Evolutionary conservation across 2,329 filamentous ascomycete genomes (phyloP).

Genomic region (Cyanodermella asteris): DNA sequence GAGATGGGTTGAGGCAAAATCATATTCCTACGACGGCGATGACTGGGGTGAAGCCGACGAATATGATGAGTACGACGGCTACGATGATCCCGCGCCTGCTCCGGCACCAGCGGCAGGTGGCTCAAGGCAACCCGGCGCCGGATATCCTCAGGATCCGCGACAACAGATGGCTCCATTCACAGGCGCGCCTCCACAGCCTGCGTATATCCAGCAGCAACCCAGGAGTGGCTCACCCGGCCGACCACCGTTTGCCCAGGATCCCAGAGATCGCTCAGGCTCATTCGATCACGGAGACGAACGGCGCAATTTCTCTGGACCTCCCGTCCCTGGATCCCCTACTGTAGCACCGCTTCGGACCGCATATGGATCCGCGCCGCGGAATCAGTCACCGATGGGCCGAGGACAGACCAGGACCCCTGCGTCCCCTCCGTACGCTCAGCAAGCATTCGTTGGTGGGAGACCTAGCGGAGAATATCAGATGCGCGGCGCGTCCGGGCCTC

Average conservation of each 20-base stretch:
- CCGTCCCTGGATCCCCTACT: no score
- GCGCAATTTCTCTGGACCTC: slow-evolving; percentile 28
- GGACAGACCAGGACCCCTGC: no score
- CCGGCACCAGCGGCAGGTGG: slow-evolving; percentile 19
- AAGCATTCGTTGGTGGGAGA: no score
- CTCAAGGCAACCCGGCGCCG: slow-evolving; percentile 21
- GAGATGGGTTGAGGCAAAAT: slow-evolving; percentile 86
- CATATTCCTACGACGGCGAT: slow-evolving; percentile 71
- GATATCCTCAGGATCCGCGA: slow-evolving; percentile 7
- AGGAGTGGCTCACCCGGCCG: slow-evolving; percentile 19
- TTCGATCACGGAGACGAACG: slow-evolving; percentile 33
- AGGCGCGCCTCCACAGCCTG: slow-evolving; percentile 3
- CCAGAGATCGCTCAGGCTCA: slow-evolving; percentile 26
- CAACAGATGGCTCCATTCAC: slow-evolving; percentile 2
- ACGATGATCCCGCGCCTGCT: slow-evolving; percentile 21
- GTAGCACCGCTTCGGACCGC: no score
- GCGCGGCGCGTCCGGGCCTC: no score
- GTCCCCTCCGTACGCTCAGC: no score
- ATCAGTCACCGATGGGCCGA: no score
- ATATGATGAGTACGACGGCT: slow-evolving; percentile 32
- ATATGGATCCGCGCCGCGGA: no score
- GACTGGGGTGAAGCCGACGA: slow-evolving; percentile 60
- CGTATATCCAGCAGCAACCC: slow-evolving; percentile 6
- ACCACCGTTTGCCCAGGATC: slow-evolving; percentile 9
- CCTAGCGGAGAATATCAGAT: no score